Conservation (phyloP, 2,329 filamentous ascomycete species). For the Trichoderma asperellum region DNA sequence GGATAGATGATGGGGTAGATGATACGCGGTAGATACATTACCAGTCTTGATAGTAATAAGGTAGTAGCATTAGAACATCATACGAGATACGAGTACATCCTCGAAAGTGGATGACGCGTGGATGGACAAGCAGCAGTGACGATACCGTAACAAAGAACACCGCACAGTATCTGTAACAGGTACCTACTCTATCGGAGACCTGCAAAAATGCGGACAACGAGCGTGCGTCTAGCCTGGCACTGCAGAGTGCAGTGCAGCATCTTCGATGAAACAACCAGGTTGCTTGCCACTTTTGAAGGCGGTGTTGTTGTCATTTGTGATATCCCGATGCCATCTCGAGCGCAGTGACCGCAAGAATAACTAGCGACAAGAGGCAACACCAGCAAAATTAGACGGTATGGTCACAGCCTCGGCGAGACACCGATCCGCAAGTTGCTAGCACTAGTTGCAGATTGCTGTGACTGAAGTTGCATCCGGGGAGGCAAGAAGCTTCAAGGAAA, state of each 20-base stretch:
- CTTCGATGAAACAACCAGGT: conserved; percentile 12
- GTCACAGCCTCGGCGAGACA: conserved; percentile 22
- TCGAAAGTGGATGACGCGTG: background rate
- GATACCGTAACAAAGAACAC: background rate
- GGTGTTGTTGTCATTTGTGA: conserved; percentile 29
- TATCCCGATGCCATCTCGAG: conserved; percentile 17
- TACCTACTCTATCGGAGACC: background rate
- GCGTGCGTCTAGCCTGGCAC: background rate
- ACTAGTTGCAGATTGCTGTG: conserved; percentile 1
- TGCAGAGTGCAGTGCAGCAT: background rate
- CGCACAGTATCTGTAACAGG: background rate
- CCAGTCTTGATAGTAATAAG: background rate
- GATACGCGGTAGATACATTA: background rate
- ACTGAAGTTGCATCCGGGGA: conserved; percentile 24
- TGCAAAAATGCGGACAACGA: background rate
- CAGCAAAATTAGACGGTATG: conserved; percentile 29
- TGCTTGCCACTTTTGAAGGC: conserved; percentile 17
- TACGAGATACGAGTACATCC: background rate
- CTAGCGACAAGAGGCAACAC: conserved; percentile 14
- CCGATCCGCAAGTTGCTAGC: conserved; percentile 4
- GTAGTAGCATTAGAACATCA: background rate
- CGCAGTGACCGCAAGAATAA: conserved; percentile 27
- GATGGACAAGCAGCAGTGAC: background rate
- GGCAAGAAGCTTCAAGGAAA: conserved; percentile 27
- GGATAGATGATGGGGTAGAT: background rate